These are phyloP conservation scores for Saccharomyces eubayanus DNA, from an alignment of 805 yeast genomes.

Conservation along the genomic window DNA sequence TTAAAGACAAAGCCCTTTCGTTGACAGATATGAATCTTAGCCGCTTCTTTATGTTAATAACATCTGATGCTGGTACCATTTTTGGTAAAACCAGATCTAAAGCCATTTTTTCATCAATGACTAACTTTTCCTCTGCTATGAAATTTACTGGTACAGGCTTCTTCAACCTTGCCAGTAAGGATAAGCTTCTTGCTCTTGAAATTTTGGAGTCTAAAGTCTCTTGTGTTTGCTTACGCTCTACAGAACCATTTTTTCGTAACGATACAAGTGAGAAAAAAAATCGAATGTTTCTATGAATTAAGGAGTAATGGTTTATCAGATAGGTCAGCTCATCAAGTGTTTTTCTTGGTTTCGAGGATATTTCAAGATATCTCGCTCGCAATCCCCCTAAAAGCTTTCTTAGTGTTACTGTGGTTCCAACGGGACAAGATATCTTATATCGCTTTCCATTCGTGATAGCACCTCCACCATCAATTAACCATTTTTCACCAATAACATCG, in stretches of 20 bases:
- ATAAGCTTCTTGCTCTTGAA: conserved; percentile 8
- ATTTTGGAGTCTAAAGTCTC: conserved; percentile 6
- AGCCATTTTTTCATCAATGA: conserved; percentile 5
- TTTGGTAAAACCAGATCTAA: conserved; percentile 28
- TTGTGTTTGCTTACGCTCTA: conserved; percentile 14
- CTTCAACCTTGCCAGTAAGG: conserved; percentile 7
- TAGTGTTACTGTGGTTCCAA: conserved; percentile 34
- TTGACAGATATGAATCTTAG: conserved; percentile 31
- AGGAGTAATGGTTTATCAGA: conserved; percentile 28
- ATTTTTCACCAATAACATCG: conserved; percentile 31
- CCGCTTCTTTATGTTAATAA: conserved; percentile 14
- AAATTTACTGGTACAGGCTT: conserved; percentile 12
- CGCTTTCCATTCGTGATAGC: conserved; percentile 10
- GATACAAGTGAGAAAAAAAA: conserved; percentile 23
- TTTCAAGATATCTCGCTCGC: conserved; percentile 31
- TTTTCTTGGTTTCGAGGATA: conserved; percentile 21
- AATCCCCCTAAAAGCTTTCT: conserved; percentile 27
- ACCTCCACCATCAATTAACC: conserved; percentile 32
- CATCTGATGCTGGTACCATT: conserved; percentile 27
- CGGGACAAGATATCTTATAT: conserved; percentile 20
- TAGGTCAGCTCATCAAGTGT: conserved; percentile 19
- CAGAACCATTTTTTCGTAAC: conserved; percentile 14
- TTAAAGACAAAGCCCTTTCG: conserved; percentile 26
- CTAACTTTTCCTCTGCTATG: conserved; percentile 5
- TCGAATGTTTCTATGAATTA: conserved; percentile 26